Conservation (phyloP, 371 early-diverging fungal species). For the Encephalitozoon hellem region DNA sequence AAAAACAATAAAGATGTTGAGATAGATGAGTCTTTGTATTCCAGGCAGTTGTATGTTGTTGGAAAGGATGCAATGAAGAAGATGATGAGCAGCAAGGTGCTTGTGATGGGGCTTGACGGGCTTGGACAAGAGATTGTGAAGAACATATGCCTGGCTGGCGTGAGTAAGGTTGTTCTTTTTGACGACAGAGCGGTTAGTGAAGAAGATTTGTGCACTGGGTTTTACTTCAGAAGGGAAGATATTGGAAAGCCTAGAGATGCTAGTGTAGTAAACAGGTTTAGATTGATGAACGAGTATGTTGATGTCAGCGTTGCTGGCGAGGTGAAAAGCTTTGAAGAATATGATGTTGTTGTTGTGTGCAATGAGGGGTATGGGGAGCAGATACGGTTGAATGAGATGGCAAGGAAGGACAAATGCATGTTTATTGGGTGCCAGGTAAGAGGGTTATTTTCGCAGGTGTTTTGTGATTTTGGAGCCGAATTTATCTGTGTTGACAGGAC, state of each 20-base stretch:
- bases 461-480: constrained; percentile 84
- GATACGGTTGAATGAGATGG: constrained; percentile 75
- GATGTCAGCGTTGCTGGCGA: constrained; percentile 35
- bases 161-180: constrained; percentile 84
- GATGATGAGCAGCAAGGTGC: constrained; percentile 86
- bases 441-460: constrained; percentile 87
- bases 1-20: constrained; percentile 9
- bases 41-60: constrained; percentile 67
- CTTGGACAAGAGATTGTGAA: constrained; percentile 97
- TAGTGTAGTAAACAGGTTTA: constrained; percentile 71
- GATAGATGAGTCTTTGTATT: constrained; percentile 61
- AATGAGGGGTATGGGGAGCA: constrained; percentile 76
- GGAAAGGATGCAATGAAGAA: constrained; percentile 98
- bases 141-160: constrained; percentile 94
- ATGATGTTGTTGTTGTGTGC: constrained; percentile 79
- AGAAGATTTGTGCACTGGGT: constrained; percentile 81
- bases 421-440: constrained; percentile 81
- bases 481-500: constrained; percentile 80
- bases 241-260: constrained; percentile 78
- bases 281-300: constrained; percentile 90
- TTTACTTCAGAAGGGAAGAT: constrained; percentile 77
- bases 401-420: constrained; percentile 71
- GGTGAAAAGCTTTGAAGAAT: constrained; percentile 2
- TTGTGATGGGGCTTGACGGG: constrained; percentile 86
- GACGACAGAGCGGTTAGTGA: constrained; percentile 70